Percentiles rank a stretch among this genome's conserved stretches.
Conservation (phyloP, 805 yeast genomes). For the Saturnispora dispora region DNA sequence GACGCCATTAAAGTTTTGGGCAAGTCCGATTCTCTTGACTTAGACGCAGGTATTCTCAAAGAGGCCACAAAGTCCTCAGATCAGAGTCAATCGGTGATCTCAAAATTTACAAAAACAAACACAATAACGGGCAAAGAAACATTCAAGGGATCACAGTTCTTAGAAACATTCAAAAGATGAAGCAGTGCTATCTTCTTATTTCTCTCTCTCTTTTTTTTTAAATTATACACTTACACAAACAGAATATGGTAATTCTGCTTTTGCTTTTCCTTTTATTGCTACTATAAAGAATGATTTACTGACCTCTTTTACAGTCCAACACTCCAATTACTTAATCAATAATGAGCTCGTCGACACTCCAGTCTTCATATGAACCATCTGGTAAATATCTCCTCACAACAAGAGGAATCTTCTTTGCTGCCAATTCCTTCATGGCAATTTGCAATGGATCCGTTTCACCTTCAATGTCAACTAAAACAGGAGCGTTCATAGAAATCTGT, state of each 20-base stretch:
- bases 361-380: constrained; percentile 94
- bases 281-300: background rate
- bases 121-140: constrained; percentile 48
- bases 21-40: constrained; percentile 27
- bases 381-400: constrained; percentile 95
- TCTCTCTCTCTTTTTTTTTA: background rate
- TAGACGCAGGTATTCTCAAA: constrained; percentile 27
- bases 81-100: constrained; percentile 27
- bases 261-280: background rate
- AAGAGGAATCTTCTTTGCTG: constrained; percentile 90
- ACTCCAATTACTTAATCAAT: constrained; percentile 43
- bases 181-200: background rate
- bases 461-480: constrained; percentile 93
- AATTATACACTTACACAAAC: background rate
- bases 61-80: background rate
- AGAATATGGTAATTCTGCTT: background rate
- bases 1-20: constrained; percentile 51
- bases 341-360: constrained; percentile 98
- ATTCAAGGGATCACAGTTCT: constrained; percentile 56
- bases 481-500: constrained; percentile 97
- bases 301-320: constrained; percentile 33
- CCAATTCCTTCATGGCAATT: constrained; percentile 93
- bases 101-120: constrained; percentile 44
- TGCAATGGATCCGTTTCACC: constrained; percentile 99
- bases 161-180: constrained; percentile 31